Evolutionary conservation across 2,329 filamentous ascomycete species (phyloP).

Genomic region (Hysterium pulicare): DNA sequence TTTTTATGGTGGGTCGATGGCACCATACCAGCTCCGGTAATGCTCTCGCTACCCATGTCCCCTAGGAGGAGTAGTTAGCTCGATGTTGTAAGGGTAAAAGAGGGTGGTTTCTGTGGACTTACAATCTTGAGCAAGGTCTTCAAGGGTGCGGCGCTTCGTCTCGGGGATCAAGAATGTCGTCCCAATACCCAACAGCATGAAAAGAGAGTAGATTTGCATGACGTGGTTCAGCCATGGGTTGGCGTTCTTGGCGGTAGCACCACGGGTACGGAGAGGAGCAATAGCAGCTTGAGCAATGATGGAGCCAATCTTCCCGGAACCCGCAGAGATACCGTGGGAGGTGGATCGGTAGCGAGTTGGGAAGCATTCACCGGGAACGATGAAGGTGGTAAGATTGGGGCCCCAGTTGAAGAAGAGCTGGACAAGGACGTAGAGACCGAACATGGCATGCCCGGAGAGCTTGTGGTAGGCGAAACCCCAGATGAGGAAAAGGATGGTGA

Average conservation of each 20-base stretch:
- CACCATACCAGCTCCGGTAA: slow-evolving; percentile 29
- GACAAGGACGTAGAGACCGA: slow-evolving; percentile 47
- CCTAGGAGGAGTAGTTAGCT: no score
- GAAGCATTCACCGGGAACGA: slow-evolving; percentile 51
- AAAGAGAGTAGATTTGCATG: slow-evolving; percentile 73
- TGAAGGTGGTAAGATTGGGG: slow-evolving; percentile 43
- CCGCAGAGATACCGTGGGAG: slow-evolving; percentile 50
- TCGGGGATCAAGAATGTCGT: slow-evolving; percentile 70
- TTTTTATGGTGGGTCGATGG: slow-evolving; percentile 2
- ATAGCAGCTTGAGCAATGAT: slow-evolving; percentile 50
- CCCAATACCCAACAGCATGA: slow-evolving; percentile 71
- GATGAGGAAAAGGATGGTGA: slow-evolving; percentile 34
- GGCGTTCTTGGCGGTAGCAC: slow-evolving; percentile 40
- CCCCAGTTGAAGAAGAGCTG: slow-evolving; percentile 53
- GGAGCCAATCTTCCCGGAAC: slow-evolving; percentile 47
- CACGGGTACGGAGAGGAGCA: slow-evolving; percentile 51
- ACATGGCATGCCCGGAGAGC: slow-evolving; percentile 36
- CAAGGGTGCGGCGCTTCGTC: slow-evolving; percentile 72
- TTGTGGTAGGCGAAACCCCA: slow-evolving; percentile 37
- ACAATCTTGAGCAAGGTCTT: slow-evolving; percentile 63
- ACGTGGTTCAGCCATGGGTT: slow-evolving; percentile 68
- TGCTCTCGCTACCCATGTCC: slow-evolving; percentile 33
- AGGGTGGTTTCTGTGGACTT: no score
- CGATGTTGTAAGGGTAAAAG: no score
- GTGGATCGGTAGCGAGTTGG: slow-evolving; percentile 49